These are phyloP conservation scores for Coemansia sp. DNA, from an alignment of 192 early-diverging fungal species.

Conservation along the genomic window DNA sequence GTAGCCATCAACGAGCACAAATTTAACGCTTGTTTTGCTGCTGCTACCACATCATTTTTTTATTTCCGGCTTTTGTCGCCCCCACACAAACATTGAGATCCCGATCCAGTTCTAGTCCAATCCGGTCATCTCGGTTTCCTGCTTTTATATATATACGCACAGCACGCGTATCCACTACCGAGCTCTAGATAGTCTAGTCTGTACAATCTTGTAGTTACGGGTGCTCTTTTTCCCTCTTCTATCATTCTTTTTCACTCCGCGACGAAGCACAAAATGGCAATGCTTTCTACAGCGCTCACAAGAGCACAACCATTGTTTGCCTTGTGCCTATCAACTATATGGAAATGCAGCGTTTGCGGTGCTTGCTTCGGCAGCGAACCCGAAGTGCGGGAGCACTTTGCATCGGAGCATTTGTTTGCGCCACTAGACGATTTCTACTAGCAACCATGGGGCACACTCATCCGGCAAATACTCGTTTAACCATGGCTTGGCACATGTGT, in stretches of 20 bases:
- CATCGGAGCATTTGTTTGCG: conserved; percentile 52
- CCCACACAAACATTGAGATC: neutral
- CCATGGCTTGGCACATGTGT: neutral
- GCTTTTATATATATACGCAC: neutral
- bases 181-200: neutral
- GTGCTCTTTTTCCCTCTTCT: neutral
- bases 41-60: neutral
- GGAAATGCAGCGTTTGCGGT: conserved; percentile 57
- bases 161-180: neutral
- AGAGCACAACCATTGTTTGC: conserved; percentile 4
- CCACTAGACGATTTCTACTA: conserved; percentile 51
- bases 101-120: neutral
- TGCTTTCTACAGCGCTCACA: conserved; percentile 6
- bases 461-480: neutral
- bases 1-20: neutral
- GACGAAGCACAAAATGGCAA: conserved; percentile 7
- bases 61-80: neutral
- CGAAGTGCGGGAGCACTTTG: conserved; percentile 54
- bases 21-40: neutral
- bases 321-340: conserved; percentile 28
- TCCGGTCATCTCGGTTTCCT: too few relatives aligned
- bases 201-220: neutral
- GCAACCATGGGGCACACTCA: neutral
- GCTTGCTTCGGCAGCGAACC: conserved; percentile 43
- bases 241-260: too few relatives aligned